phyloP scores from a whole-genome alignment of 1,139 yeast species.

The Saccharomycopsis hybrid region DNA sequence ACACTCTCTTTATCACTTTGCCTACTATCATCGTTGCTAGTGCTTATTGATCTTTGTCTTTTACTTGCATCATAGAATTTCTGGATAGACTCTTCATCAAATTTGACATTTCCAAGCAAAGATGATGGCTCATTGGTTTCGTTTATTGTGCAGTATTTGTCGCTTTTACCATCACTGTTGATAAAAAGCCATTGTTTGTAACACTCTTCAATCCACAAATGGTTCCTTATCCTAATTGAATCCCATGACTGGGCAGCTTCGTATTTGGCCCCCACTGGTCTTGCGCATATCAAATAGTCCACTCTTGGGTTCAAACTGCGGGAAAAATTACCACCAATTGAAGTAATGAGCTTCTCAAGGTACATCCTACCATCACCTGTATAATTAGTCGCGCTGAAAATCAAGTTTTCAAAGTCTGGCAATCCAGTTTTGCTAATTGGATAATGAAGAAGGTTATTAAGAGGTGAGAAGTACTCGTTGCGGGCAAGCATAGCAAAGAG shows the following conservation, averaged over 20 bases:
- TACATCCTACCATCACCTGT: conserved; percentile 79
- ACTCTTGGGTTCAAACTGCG: conserved; percentile 60
- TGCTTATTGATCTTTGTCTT: no score
- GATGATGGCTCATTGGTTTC: background rate
- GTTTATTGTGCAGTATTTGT: background rate
- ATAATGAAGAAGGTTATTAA: conserved; percentile 53
- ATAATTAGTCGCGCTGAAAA: conserved; percentile 70
- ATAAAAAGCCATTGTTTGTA: conserved; percentile 48
- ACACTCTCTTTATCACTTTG: no score
- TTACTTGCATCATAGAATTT: conserved; percentile 11
- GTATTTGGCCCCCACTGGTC: conserved; percentile 65
- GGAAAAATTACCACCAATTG: conserved; percentile 75
- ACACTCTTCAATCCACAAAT: conserved; percentile 86
- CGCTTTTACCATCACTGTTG: conserved; percentile 2
- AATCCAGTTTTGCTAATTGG: conserved; percentile 59
- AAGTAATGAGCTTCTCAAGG: conserved; percentile 53
- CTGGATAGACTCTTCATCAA: conserved; percentile 3
- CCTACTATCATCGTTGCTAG: no score
- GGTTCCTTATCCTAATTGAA: conserved; percentile 56
- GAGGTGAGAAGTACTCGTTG: conserved; percentile 53
- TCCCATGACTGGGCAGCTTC: conserved; percentile 67
- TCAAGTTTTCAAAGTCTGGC: conserved; percentile 43
- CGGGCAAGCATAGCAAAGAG: conserved; percentile 56
- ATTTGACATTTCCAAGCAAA: conserved; percentile 5
- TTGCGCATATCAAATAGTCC: conserved; percentile 68